A percentile compares a stretch with the other conserved stretches of the same genome.
These are phyloP conservation scores for Amphirosellinia nigrospora DNA, from an alignment of 495 filamentous ascomycete genomes.

Conservation along the genomic window DNA sequence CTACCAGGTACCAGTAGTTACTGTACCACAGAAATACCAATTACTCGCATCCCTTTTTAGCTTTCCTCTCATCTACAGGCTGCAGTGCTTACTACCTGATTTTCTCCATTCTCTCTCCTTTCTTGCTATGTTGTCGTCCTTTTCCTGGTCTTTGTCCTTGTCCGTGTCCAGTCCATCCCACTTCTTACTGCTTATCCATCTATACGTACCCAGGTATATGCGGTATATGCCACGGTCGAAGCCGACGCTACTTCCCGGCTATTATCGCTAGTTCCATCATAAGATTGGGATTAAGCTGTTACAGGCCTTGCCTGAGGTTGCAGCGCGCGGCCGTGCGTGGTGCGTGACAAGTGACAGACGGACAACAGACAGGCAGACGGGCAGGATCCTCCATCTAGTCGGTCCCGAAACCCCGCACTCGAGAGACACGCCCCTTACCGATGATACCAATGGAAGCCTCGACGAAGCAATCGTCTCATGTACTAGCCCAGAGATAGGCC, in stretches of 20 bases:
- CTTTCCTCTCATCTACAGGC: background rate
- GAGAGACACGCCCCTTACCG: constrained; percentile 7
- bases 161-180: background rate
- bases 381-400: background rate
- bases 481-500: constrained; percentile 7
- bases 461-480: constrained; percentile 9
- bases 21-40: background rate
- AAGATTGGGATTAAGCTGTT: background rate
- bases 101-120: background rate
- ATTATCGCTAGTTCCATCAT: background rate
- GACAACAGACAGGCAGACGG: background rate
- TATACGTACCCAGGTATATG: too few relatives aligned
- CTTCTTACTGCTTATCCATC: background rate
- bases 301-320: background rate
- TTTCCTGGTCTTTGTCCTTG: background rate
- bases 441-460: constrained; percentile 13
- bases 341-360: too few relatives aligned
- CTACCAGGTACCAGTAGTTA: background rate
- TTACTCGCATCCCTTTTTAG: constrained; percentile 4
- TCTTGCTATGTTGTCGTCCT: background rate
- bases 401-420: constrained; percentile 25
- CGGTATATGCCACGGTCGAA: background rate
- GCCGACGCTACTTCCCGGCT: background rate
- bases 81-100: background rate
- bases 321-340: constrained; percentile 4